These are phyloP conservation scores for Hortaea werneckii DNA, from an alignment of 2,329 filamentous ascomycete genomes.

Conservation along the genomic window DNA sequence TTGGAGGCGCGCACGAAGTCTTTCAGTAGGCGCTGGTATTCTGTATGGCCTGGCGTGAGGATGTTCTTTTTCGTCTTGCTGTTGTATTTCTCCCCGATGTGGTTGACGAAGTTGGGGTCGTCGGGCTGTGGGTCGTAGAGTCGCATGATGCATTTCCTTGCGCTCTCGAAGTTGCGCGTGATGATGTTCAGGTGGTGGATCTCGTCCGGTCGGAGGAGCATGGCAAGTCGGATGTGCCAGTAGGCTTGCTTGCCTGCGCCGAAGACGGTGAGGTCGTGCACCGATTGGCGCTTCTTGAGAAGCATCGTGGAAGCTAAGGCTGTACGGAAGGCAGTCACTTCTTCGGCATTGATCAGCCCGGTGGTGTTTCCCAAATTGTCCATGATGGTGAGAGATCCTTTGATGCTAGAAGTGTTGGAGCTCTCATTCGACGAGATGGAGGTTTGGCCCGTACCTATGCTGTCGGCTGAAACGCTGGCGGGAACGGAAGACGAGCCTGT, in stretches of 20 bases:
- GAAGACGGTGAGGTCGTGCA: constrained; percentile 73
- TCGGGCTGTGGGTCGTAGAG: constrained; percentile 40
- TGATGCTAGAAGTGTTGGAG: constrained; percentile 35
- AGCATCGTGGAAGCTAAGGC: constrained; percentile 54
- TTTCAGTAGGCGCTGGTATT: constrained; percentile 56
- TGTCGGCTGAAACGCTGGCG: constrained; percentile 14
- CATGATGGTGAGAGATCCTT: constrained; percentile 50
- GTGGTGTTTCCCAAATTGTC: constrained; percentile 48
- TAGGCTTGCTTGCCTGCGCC: constrained; percentile 84
- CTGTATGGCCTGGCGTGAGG: constrained; percentile 61
- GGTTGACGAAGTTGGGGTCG: constrained; percentile 23
- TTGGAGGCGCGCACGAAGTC: constrained; percentile 63
- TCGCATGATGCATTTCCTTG: constrained; percentile 41
- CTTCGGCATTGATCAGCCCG: constrained; percentile 56
- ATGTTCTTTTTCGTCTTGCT: constrained; percentile 51
- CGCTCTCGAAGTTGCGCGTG: constrained; percentile 59
- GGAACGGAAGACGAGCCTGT: constrained; percentile 19
- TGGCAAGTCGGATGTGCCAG: constrained; percentile 81
- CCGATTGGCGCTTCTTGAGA: constrained; percentile 52
- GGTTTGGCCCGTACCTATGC: constrained; percentile 5
- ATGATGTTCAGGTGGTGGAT: constrained; percentile 76
- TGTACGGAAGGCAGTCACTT: constrained; percentile 60
- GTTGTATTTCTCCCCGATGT: constrained; percentile 24
- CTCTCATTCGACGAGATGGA: constrained; percentile 3
- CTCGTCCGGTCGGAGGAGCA: constrained; percentile 58